Percentiles rank a stretch among this genome's conserved stretches.
These are phyloP conservation scores for Glycine latifolia DNA, from an alignment of 306 rosid species.

Conservation along the genomic window DNA sequence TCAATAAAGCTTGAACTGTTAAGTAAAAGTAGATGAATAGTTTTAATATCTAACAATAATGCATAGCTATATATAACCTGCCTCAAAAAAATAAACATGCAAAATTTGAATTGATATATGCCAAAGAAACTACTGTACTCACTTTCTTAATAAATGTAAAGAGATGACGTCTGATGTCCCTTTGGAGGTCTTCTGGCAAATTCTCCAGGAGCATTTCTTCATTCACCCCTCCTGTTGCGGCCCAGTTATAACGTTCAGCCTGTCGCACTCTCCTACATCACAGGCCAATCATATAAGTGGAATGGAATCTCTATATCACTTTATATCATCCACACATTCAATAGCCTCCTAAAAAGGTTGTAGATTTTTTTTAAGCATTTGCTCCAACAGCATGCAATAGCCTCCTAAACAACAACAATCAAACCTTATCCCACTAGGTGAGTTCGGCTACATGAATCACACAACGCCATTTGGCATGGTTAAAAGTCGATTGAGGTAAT, in stretches of 20 bases:
- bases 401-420: background rate
- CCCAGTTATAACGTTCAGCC: conserved; percentile 87
- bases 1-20: no score
- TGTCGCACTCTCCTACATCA: conserved; percentile 70
- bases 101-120: background rate
- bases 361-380: background rate
- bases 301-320: background rate
- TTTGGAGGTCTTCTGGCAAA: conserved; percentile 87
- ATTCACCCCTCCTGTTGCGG: conserved; percentile 93
- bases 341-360: no score
- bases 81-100: background rate
- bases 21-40: background rate
- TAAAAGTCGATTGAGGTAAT: no score
- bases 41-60: background rate
- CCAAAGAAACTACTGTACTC: background rate
- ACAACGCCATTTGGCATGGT: no score
- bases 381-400: background rate
- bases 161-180: conserved; percentile 84
- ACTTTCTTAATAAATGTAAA: conserved; percentile 51
- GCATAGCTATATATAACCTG: background rate
- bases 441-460: no score
- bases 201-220: conserved; percentile 80
- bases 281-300: conserved; percentile 27
- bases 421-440: no score
- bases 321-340: background rate